Conservation (phyloP, 768 basidiomycete genomes). For the Russula foetens region DNA sequence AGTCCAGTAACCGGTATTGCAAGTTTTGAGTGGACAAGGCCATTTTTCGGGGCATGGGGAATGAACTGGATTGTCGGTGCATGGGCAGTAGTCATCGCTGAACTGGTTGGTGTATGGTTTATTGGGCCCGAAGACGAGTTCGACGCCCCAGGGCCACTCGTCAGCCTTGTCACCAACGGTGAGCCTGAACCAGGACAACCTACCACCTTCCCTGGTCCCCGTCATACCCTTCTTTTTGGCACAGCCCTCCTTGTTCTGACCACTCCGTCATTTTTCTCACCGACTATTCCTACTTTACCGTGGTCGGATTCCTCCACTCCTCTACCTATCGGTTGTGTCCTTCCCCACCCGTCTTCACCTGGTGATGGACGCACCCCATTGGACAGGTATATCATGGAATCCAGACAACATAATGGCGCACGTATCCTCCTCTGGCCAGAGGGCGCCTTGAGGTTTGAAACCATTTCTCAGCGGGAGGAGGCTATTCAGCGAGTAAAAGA, state of each 20-base stretch:
- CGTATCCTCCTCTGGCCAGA: constrained; percentile 75
- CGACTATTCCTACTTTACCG: constrained; percentile 34
- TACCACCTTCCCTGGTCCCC: constrained; percentile 6
- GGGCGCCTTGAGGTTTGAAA: constrained; percentile 60
- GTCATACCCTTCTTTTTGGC: constrained; percentile 32
- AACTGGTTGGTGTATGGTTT: constrained; percentile 46
- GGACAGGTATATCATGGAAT: constrained; percentile 56
- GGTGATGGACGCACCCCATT: constrained; percentile 38
- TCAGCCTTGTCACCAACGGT: constrained; percentile 8
- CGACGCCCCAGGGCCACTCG: constrained; percentile 25
- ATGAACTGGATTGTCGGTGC: constrained; percentile 71
- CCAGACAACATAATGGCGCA: constrained; percentile 36
- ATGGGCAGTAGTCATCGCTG: constrained; percentile 62
- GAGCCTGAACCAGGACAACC: constrained; percentile 10
- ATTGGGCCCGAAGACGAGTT: constrained; percentile 46
- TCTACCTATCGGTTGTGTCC: constrained; percentile 55
- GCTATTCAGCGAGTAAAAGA: constrained; percentile 40
- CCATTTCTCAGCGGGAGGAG: constrained; percentile 37
- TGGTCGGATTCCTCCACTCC: constrained; percentile 39
- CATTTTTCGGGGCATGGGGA: constrained; percentile 46
- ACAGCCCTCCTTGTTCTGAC: constrained; percentile 37
- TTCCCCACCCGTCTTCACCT: constrained; percentile 42
- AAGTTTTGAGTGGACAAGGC: constrained; percentile 58
- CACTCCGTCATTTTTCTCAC: constrained; percentile 47
- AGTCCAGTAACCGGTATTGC: constrained; percentile 46